Conservation (phyloP, 176 grass and related monocot genomes). For the Zea mays region DNA sequence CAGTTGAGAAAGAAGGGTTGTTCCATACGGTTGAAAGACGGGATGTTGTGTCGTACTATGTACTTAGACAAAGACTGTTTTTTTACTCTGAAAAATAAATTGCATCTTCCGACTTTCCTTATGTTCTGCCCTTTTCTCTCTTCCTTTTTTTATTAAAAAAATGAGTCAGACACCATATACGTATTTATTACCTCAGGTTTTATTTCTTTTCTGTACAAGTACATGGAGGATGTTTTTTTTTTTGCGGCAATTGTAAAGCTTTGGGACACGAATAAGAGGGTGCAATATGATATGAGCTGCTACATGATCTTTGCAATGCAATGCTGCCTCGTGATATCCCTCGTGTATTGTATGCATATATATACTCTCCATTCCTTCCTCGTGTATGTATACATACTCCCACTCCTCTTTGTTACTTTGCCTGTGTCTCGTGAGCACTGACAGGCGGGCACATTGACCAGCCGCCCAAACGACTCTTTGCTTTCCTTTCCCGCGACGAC, state of each 20-base stretch:
- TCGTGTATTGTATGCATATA: too few species aligned
- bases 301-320: neutral
- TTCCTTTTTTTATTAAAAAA: neutral
- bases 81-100: slow-evolving; percentile 51
- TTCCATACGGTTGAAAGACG: neutral
- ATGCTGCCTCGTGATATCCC: neutral
- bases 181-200: slow-evolving; percentile 11
- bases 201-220: slow-evolving; percentile 23
- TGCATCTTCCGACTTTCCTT: slow-evolving; percentile 22
- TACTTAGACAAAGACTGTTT: slow-evolving; percentile 29
- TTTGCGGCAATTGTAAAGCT: slow-evolving; percentile 43
- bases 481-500: too few species aligned
- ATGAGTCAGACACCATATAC: slow-evolving; percentile 26
- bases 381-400: too few species aligned
- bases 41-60: slow-evolving; percentile 43
- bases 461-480: too few species aligned
- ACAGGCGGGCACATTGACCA: too few species aligned
- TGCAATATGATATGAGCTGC: slow-evolving; percentile 8
- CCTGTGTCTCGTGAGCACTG: too few species aligned
- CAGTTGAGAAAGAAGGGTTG: slow-evolving; percentile 11
- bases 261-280: slow-evolving; percentile 34
- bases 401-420: too few species aligned
- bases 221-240: slow-evolving; percentile 7
- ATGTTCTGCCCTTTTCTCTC: neutral
- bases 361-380: too few species aligned